These are phyloP conservation scores for Hymenotorrendiella dingleyae DNA, from an alignment of 2,329 filamentous ascomycete genomes.

Conservation along the genomic window DNA sequence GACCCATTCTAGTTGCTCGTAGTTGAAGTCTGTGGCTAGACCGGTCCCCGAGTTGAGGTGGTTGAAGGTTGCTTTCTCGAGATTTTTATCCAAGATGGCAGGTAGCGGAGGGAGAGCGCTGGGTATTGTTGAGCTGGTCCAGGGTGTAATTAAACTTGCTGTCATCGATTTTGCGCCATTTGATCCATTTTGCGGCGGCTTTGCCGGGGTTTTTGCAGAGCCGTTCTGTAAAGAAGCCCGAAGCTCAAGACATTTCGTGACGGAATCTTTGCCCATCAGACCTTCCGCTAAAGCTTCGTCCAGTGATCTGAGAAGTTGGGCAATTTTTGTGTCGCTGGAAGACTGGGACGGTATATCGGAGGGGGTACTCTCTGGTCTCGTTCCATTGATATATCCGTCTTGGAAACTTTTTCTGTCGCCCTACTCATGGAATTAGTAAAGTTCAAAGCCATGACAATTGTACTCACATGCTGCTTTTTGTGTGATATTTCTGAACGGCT, in stretches of 20 bases:
- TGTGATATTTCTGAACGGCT: conserved; percentile 8
- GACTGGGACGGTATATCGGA: too few relatives aligned
- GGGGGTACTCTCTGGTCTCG: too few relatives aligned
- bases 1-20: conserved; percentile 83
- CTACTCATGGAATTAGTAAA: too few relatives aligned
- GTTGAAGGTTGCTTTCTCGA: conserved; percentile 61
- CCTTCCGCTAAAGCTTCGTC: conserved; percentile 21
- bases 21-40: conserved; percentile 38
- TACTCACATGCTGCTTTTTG: conserved; percentile 6
- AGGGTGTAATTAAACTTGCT: conserved; percentile 37
- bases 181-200: background rate
- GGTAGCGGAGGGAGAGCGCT: conserved; percentile 52
- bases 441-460: background rate
- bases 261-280: conserved; percentile 16
- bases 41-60: conserved; percentile 39
- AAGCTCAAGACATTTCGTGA: conserved; percentile 19
- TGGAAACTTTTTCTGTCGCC: too few relatives aligned
- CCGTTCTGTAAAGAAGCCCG: conserved; percentile 12
- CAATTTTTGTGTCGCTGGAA: conserved; percentile 11
- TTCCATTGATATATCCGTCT: too few relatives aligned
- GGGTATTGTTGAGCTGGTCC: conserved; percentile 45
- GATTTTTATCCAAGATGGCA: conserved; percentile 48
- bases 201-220: conserved; percentile 1
- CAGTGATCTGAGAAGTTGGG: conserved; percentile 22
- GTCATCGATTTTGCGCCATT: conserved; percentile 21